phyloP scores from a whole-genome alignment of 179 eudicot genomes.

The Corrigiola litoralis region DNA sequence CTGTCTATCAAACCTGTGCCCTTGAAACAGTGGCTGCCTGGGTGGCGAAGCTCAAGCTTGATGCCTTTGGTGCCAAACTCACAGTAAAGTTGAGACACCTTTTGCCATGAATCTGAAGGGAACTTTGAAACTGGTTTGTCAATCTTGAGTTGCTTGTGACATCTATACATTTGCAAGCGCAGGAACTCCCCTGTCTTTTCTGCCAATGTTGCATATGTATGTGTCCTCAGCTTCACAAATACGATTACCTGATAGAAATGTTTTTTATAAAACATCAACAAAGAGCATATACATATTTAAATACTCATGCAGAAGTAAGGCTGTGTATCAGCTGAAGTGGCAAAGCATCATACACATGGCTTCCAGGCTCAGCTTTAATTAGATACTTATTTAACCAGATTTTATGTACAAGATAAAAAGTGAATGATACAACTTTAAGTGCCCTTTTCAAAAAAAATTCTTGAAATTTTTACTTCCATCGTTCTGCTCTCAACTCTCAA shows the following conservation, averaged over 20 bases:
- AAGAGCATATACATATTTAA: not conserved
- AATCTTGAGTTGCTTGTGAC: constrained; percentile 75
- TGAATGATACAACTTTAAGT: not conserved
- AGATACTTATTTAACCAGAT: not conserved
- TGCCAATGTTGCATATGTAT: constrained; percentile 22
- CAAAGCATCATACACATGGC: not conserved
- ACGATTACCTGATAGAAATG: constrained; percentile 50
- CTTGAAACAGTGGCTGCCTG: constrained; percentile 49
- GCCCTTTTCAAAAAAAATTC: too few species aligned
- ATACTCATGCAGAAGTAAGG: not conserved
- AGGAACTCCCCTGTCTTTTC: constrained; percentile 45
- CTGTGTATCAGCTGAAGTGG: not conserved
- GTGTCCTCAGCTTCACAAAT: constrained; percentile 44
- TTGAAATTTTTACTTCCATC: too few species aligned
- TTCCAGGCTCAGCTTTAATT: not conserved
- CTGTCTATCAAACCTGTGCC: constrained; percentile 52
- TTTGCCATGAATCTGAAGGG: constrained; percentile 52
- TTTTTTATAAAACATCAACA: not conserved
- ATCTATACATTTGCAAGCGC: constrained; percentile 48
- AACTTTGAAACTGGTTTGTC: constrained; percentile 42
- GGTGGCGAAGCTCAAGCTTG: constrained; percentile 49
- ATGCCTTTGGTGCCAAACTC: constrained; percentile 85
- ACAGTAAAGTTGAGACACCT: constrained; percentile 63
- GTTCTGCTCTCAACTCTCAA: too few species aligned
- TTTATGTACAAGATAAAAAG: not conserved